Evolutionary conservation across 2,329 filamentous ascomycete species (phyloP), one percentile per base, ranked within the genome.

Genomic region (Anisogramma anomala): DNA sequence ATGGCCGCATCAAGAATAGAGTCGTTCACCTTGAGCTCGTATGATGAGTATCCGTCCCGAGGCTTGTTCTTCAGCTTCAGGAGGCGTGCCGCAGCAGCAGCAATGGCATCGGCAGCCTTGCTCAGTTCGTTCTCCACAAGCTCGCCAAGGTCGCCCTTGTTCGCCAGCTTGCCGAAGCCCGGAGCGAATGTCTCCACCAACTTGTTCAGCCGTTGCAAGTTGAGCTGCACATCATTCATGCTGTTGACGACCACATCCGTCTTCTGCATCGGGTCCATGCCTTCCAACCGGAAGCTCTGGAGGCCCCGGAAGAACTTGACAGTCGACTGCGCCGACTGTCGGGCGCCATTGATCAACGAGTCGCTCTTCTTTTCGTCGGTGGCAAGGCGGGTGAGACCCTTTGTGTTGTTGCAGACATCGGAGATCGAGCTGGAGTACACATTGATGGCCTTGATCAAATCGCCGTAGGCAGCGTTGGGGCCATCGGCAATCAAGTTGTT

Each of bases 401-500:
- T 98, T 50, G 89, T 88, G 65, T 96, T 98, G 64, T 82, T 87
- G 53, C 94, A 80, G 3, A 96, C 88, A 62, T 98, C 91, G 2
- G 89, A 84, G 48, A 95, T 79, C 3, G 91, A 84, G 15, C 88
- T 85, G 1, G 91, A 74, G 61, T 96, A 95, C 39, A 87, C 76
- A 55, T 86, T 91, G 53, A 94, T 84, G 1, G 86, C 85, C 58
- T 87, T 87, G 61, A 96, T 96, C 47, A 98, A 82, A 45, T 94
- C 88, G 2, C 83, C 77, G 55, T 95, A 86, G 8, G 79, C 80
- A 57, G 84, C 86, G 60, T 88, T 94, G 4, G 89, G 88, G 0
- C 91, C 91, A 57, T 98, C 91, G 6, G 89, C 91, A 53, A 98
- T 93, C 61, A 93, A 96, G 63, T 94, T 94, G 68, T 95, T 98